A percentile compares a stretch with the other conserved stretches of the same genome.
phyloP scores from a whole-genome alignment of 148 eudicot genomes.

The Chenopodium album region DNA sequence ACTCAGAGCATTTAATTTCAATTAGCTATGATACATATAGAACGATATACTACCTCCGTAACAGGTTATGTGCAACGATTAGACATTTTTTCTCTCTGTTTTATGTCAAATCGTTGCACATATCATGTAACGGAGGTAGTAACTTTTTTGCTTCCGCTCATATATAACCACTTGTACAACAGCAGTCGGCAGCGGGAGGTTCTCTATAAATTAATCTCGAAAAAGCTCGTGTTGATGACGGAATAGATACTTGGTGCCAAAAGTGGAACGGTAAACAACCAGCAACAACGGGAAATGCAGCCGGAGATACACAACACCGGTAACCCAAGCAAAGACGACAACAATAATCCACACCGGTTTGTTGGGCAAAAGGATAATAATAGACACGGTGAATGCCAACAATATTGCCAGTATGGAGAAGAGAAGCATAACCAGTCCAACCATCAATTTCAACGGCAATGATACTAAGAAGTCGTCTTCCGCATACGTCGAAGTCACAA shows the following conservation, averaged over 20 bases:
- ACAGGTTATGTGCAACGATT: too few species aligned
- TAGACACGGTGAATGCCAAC: not conserved
- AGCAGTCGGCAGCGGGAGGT: not conserved
- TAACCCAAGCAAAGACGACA: not conserved
- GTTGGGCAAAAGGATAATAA: not conserved
- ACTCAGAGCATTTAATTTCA: too few species aligned
- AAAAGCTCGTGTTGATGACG: not conserved
- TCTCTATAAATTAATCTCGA: not conserved
- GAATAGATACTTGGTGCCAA: not conserved
- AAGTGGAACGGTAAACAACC: not conserved
- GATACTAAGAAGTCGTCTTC: slow-evolving; percentile 31
- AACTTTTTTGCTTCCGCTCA: too few species aligned
- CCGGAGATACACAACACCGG: not conserved
- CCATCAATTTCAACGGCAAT: not conserved
- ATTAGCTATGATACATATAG: too few species aligned
- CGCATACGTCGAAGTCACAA: slow-evolving; percentile 31
- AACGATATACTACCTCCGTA: too few species aligned
- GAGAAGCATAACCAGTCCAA: not conserved
- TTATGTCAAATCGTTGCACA: too few species aligned
- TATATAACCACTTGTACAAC: too few species aligned
- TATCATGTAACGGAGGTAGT: too few species aligned
- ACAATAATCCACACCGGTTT: not conserved
- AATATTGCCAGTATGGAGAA: not conserved
- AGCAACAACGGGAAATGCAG: not conserved
- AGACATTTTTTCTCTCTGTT: too few species aligned